Evolutionary conservation across 2,329 filamentous ascomycete species (phyloP).

Genomic region (Colletotrichum chlorophyti): DNA sequence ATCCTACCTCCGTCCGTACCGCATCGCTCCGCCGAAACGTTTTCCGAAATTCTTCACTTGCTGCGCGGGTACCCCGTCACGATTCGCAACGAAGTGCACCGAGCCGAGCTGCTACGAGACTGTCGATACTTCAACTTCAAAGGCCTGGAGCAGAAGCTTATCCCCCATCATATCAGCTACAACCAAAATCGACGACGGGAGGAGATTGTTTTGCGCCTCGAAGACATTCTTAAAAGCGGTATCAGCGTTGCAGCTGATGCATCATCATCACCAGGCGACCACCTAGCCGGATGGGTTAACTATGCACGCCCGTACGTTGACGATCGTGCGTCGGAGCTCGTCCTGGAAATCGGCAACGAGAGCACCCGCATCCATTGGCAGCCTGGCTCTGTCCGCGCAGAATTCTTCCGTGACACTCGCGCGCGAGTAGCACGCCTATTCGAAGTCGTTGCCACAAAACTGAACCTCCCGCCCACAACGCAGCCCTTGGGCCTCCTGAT

Average conservation of each 20-base stretch:
- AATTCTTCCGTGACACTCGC: constrained; percentile 77
- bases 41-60: constrained; percentile 81
- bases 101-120: constrained; percentile 79
- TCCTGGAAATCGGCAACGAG: constrained; percentile 80
- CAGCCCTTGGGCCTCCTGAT: constrained; percentile 72
- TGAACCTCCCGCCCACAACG: constrained; percentile 68
- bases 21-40: constrained; percentile 81
- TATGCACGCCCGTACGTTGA: constrained; percentile 91
- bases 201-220: constrained; percentile 81
- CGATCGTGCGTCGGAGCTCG: constrained; percentile 72
- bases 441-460: constrained; percentile 81
- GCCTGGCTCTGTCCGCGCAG: constrained; percentile 54
- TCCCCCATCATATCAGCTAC: constrained; percentile 77
- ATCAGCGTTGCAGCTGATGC: constrained; percentile 68
- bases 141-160: constrained; percentile 85
- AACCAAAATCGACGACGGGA: constrained; percentile 72
- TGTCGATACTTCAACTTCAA: constrained; percentile 94
- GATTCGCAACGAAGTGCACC: constrained; percentile 78
- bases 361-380: constrained; percentile 63
- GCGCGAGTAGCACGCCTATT: constrained; percentile 76
- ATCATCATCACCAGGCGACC: constrained; percentile 34
- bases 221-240: constrained; percentile 89
- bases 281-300: constrained; percentile 63
- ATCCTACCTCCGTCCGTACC: constrained; percentile 85
- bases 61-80: constrained; percentile 83